Conservation (phyloP, 1,284 basidiomycete species). For the Boletellus deceptivus region DNA sequence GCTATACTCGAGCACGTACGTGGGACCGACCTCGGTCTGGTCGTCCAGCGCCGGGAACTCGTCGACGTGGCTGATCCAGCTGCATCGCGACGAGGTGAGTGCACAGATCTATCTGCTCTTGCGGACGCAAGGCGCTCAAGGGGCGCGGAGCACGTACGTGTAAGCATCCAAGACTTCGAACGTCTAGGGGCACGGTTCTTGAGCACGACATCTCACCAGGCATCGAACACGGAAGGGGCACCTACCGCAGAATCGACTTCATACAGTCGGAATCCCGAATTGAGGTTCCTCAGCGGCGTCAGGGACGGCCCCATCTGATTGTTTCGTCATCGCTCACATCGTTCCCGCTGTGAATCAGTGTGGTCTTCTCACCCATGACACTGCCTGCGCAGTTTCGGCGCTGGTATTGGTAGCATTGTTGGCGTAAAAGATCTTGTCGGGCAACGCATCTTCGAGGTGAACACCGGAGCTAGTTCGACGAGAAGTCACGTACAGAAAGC, state of each 20-base stretch:
- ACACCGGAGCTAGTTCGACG: background rate
- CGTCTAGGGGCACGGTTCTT: conserved; percentile 19
- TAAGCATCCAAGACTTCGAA: conserved; percentile 43
- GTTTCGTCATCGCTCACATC: background rate
- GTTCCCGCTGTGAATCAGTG: background rate
- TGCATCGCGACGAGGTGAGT: conserved; percentile 13
- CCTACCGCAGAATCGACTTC: conserved; percentile 70
- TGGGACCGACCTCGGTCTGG: conserved; percentile 38
- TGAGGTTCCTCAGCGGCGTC: conserved; percentile 70
- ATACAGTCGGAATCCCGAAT: conserved; percentile 77
- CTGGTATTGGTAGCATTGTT: conserved; percentile 46
- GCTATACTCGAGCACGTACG: conserved; percentile 44
- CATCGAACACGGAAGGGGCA: background rate
- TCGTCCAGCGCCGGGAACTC: conserved; percentile 34
- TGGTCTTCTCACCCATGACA: conserved; percentile 47
- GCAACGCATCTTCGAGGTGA: background rate
- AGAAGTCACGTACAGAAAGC: conserved; percentile 44
- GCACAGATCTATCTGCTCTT: no score
- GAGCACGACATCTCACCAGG: conserved; percentile 3
- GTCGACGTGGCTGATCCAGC: conserved; percentile 39
- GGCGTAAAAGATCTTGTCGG: conserved; percentile 41
- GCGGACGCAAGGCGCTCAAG: no score
- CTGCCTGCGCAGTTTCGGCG: conserved; percentile 50
- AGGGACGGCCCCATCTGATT: conserved; percentile 62
- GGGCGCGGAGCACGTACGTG: conserved; percentile 32